Evolutionary conservation across 73 alveolate genomes (phyloP), one percentile per base, ranked within the genome.

Genomic region (Paramecium caudatum): DNA sequence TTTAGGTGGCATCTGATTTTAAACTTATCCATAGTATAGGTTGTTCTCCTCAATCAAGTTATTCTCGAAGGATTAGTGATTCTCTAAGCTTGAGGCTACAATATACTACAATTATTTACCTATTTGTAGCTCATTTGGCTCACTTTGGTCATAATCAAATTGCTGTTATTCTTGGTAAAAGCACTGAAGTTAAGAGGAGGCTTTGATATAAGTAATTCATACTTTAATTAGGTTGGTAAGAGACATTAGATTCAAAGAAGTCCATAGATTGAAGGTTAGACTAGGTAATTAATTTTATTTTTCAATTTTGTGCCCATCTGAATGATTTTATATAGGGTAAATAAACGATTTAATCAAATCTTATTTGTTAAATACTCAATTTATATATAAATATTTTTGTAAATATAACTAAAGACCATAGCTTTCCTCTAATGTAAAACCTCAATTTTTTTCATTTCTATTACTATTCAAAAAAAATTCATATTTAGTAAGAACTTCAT

Each of bases 251-350:
- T n/a, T n/a, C 80, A 21, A 55, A 43, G 30, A 55, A 10, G n/a
- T 55, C 80, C 32, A 12, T 55, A 55, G 80, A 55, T 55, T 55
- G 80, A 55, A 9, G 80, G 9, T 19, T 37, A 55, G 46, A 55
- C 23, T 17, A 25, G 80, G 30, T 37, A 55, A 27, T 55, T 19
- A 25, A 23, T 21, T 55, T 23, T 27, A 27, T 55, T 55, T 55
- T 9, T 23, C 80, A 55, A 55, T 49, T 27, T 23, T 19, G 13
- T 17, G 23, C 21, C 4, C 23, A 55, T 12, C 80, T 27, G 30
- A 55, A 55, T 55, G 80, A 55, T n/a, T 55, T 55, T 55, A 55
- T 27, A 55, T 27, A 55, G 23, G 80, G 46, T 23, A 55, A 55
- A 55, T 27, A 55, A 55, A 55, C 80, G 80, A 55, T 55, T 55